phyloP scores from a whole-genome alignment of 257 asterid species.

The Solanum chiquidenum region DNA sequence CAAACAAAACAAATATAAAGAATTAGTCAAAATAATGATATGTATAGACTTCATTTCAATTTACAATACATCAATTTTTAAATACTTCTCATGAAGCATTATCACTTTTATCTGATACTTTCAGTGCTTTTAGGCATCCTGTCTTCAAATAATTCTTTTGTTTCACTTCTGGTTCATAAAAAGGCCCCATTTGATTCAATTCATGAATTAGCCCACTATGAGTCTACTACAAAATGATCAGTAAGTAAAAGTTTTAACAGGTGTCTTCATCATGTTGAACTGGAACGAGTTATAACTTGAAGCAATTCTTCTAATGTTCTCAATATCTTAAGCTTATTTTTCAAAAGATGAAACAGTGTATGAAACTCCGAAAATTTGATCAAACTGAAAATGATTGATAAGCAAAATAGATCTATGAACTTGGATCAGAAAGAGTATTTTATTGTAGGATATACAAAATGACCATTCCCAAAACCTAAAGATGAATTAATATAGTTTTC shows the following conservation, averaged over 20 bases:
- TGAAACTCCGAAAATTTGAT: neutral
- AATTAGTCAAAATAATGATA: neutral
- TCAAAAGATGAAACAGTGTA: neutral
- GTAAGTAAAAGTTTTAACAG: neutral
- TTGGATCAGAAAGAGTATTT: neutral
- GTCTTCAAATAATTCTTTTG: neutral
- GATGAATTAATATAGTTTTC: neutral
- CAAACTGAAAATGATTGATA: neutral
- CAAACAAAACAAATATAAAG: slow-evolving; percentile 9
- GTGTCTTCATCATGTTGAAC: neutral
- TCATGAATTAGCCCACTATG: neutral
- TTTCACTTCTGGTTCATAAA: neutral
- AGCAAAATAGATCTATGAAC: neutral
- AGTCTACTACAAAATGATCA: neutral
- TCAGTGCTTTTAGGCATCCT: neutral
- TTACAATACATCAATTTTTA: neutral
- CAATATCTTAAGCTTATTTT: neutral
- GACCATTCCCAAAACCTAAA: neutral
- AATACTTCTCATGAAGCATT: neutral
- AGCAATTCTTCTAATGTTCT: neutral
- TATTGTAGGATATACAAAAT: neutral
- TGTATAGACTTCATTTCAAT: neutral
- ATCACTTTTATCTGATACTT: neutral
- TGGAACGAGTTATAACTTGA: neutral
- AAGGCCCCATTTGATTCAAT: neutral